Base-by-base conservation (phyloP, 441 rosid genomes). In the Macaranga tanarius region DNA sequence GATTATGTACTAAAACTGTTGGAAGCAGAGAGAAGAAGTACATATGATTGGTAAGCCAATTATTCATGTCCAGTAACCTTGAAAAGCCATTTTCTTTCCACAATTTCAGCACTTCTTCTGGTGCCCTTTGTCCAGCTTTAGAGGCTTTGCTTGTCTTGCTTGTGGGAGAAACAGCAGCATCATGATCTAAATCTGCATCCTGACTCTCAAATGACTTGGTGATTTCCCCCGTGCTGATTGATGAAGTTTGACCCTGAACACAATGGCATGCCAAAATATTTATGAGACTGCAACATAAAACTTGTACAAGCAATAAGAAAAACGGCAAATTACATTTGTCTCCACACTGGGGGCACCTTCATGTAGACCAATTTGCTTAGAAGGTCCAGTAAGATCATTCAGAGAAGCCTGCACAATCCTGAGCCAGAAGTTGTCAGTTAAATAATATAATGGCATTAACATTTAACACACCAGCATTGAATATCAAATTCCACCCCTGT, bases 11-110 rank as follows among this genome's bases (percentile, higher is more conserved):
- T 52, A n/a, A 2, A 51, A 67, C 17, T 69, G 40, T 25, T 42
- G 16, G 8, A 56, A 59, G 22, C 28, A 47, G n/a, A 44, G 60
- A 47, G 34, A 22, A 6, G 2, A 58, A 13, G 17, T 65, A 23
- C 20, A 40, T 4, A 40, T 59, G 20, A 34, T 28, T 19, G 61
- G 34, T 45, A 75, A 63, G 65, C 7, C 22, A 65, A 48, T 17
- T 48, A 69, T 48, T 73, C 63, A 74, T 16, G 26, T n/a, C 20
- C 56, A 73, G 64, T 69, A 81, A 90, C 99, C 99, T 86, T 34
- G 97, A 89, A 80, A 95, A 95, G 25, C 97, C 99, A 70, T 90
- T 88, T 79, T 84, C 94, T 75, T 79, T 86, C 98, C 99, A 95
- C 70, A 72, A 81, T 67, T 82, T 76, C 48, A 90, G 56, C 59